These are phyloP conservation scores for Tylopilus vinaceipallidus DNA, from an alignment of 768 basidiomycete species.

Conservation along the genomic window DNA sequence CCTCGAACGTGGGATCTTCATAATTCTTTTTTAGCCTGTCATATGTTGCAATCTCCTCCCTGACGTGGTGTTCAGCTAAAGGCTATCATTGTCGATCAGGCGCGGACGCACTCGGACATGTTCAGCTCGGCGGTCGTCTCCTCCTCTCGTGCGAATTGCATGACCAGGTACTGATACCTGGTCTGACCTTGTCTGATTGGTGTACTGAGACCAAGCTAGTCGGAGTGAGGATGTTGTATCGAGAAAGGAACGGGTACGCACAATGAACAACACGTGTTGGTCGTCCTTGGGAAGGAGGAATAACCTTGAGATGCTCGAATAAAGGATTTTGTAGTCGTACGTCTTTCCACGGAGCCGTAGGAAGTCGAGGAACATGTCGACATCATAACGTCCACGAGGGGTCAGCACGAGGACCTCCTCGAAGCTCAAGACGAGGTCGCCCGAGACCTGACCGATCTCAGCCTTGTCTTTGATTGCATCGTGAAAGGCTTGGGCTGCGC, in stretches of 20 bases:
- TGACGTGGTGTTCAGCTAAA: conserved; percentile 25
- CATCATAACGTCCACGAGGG: conserved; percentile 94
- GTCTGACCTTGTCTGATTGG: conserved; percentile 99
- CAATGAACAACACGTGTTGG: conserved; percentile 92
- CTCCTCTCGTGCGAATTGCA: conserved; percentile 97
- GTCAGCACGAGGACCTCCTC: conserved; percentile 94
- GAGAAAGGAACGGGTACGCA: conserved; percentile 38
- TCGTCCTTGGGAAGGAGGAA: conserved; percentile 98
- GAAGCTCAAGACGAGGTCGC: conserved; percentile 91
- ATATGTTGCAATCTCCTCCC: conserved; percentile 74
- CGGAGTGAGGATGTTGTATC: conserved; percentile 4
- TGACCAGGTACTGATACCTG: conserved; percentile 94
- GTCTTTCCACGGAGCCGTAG: conserved; percentile 96
- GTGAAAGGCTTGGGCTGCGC: conserved; percentile 95
- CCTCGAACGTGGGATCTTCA: conserved; percentile 93
- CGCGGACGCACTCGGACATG: conserved; percentile 73
- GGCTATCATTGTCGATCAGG: neutral
- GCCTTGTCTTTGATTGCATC: conserved; percentile 95
- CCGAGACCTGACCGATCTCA: conserved; percentile 86
- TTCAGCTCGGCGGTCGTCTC: conserved; percentile 96
- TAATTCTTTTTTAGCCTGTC: conserved; percentile 91
- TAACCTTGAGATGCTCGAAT: conserved; percentile 79
- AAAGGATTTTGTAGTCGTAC: conserved; percentile 97
- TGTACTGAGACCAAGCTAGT: conserved; percentile 81
- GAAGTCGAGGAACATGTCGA: conserved; percentile 97